Evolutionary conservation across 495 filamentous ascomycete species (phyloP), one percentile per base, ranked within the genome.

Genomic region (Neurospora sp.): DNA sequence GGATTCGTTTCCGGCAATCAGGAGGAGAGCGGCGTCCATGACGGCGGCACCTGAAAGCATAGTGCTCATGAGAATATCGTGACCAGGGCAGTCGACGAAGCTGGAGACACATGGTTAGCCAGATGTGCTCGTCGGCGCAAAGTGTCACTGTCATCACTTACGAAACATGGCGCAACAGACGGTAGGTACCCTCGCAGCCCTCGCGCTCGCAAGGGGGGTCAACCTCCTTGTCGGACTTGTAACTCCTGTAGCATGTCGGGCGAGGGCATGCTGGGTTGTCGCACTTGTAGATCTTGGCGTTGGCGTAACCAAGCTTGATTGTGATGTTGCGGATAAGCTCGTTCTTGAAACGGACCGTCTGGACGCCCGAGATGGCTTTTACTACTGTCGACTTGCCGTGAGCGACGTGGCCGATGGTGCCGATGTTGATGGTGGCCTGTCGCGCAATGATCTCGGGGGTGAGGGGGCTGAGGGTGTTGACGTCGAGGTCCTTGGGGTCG

Each of bases 21-120:
- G 87, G 40, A 99, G 89, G 40, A 99, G 88, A 40, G 96, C 96
- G 69, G 96, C 96, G 82, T 99, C 96, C 96, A 99, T 99, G 87
- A 99, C 96, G 59, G 96, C 96, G 78, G 96, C 96, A 79, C 96
- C 96, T 80, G 96, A 99, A 84, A 98, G 90, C 96, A 98, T 99
- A 73, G 96, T 99, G 83, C 94, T 97, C 96, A 99, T 99, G 79
- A 99, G 94, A 93, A 99, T 99, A 84, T 99, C 96, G 91, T 99
- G 96, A 83, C 96, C 96, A 42, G 96, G 96, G 88, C 96, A 99
- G 83, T 99, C 96, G 72, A 99, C 96, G 82, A 99, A 99, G 18
- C 90, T 94, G 75, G 53, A 3, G 27, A 18, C 12, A 73, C 69
- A 14, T 6, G 42, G 73, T 77, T 40, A 79, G 69, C 38, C 53